These are phyloP conservation scores for Aspergillus pseudoviridinutans DNA, from an alignment of 2,329 filamentous ascomycete species.

Conservation along the genomic window DNA sequence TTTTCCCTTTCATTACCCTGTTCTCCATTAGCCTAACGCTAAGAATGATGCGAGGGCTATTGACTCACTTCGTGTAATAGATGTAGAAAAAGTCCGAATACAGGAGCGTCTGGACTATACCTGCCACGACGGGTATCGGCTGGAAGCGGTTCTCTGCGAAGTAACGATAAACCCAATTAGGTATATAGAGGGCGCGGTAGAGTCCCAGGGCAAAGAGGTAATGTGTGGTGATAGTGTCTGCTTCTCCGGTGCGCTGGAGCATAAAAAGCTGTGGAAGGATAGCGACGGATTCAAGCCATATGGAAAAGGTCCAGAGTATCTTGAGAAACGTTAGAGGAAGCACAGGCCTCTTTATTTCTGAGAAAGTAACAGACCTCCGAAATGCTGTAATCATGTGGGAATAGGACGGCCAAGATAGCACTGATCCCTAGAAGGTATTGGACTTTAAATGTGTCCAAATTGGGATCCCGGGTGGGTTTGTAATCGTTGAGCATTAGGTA, in stretches of 20 bases:
- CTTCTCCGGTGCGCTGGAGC: conserved; percentile 94
- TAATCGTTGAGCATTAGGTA: conserved; percentile 98
- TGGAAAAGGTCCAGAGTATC: conserved; percentile 95
- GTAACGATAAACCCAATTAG: conserved; percentile 96
- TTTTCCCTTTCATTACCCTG: conserved; percentile 75
- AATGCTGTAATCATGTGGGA: conserved; percentile 78
- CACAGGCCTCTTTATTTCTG: neutral
- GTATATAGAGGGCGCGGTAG: conserved; percentile 93
- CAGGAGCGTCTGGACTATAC: conserved; percentile 85
- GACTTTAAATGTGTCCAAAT: conserved; percentile 94
- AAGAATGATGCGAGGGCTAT: neutral
- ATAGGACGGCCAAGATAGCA: conserved; percentile 71
- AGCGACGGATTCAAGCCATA: conserved; percentile 95
- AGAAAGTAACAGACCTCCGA: conserved; percentile 52
- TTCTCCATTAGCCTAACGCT: conserved; percentile 2
- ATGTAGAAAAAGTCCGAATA: conserved; percentile 99
- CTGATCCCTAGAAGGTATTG: conserved; percentile 87
- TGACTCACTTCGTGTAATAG: conserved; percentile 84
- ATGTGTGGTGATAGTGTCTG: conserved; percentile 98
- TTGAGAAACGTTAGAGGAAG: conserved; percentile 36
- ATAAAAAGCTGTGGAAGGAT: conserved; percentile 98
- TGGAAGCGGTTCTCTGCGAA: conserved; percentile 76
- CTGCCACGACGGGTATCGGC: conserved; percentile 82
- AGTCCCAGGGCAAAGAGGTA: conserved; percentile 90
- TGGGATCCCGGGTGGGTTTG: conserved; percentile 95